Base-by-base conservation (phyloP, 2,329 filamentous ascomycete genomes). In the Colletotrichum gigasporum region DNA sequence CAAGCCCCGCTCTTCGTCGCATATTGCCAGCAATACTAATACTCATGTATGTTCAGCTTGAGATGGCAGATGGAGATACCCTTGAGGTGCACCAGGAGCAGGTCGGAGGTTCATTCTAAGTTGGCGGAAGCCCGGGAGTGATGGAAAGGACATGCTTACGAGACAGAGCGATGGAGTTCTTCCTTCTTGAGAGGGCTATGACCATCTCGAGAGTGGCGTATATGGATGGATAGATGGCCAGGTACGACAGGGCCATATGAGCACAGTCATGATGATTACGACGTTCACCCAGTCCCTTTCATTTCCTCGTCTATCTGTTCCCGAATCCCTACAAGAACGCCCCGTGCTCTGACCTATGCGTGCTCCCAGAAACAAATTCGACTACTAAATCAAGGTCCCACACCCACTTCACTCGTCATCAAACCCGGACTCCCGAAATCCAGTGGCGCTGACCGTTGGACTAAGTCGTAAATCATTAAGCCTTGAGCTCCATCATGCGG, bases 1-100 rank as follows among this genome's bases (percentile, higher is more conserved):
- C 16, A n/a, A 24, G 10, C 22, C 22, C 39, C 28, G 10, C 12
- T 16, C 5, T 28, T 48, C 28, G 14, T 18, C 7, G 8, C 12
- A 22, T 26, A 28, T 12, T 26, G 10, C 22, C 26, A 42, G 20
- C 39, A n/a, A 59, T 63, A 67, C 72, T 69, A 66, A 71, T 61
- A 59, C 47, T 45, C 65, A 42, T 66, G 52, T 61, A 58, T 42
- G 39, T 65, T 54, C 72, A 98, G 96, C 90, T 98, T 58, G 96
- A 98, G 67, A 99, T 99, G 96, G 84, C 89, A 69, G 96, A 99
- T 71, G 95, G 96, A 34, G 96, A 99, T 74, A 96, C 93, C 1
- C 89, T 99, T 24, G 96, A 99, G 75, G 96, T 99, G 24, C 95
- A 98, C 77, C 96, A 98, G 78, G 96, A 99, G 78, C 96, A 99